Evolutionary conservation across 2,329 filamentous ascomycete species (phyloP).

Genomic region (Cytospora schulzeri): DNA sequence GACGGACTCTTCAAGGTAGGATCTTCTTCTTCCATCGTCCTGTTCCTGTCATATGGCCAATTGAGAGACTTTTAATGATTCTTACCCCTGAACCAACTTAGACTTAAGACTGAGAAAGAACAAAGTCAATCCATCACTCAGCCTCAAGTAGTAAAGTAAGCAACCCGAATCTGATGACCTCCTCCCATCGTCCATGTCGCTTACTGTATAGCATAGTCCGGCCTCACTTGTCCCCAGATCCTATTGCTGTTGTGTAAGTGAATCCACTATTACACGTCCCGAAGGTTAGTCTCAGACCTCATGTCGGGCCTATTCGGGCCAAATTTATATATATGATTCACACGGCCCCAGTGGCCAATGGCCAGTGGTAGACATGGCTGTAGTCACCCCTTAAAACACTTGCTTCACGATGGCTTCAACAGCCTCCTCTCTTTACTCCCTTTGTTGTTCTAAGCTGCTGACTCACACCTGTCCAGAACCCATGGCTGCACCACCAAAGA

Average conservation of each 20-base stretch:
- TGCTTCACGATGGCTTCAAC: constrained; percentile 11
- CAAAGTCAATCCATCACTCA: not conserved
- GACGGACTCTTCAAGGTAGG: constrained; percentile 6
- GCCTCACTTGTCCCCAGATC: constrained; percentile 4
- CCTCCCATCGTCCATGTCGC: not conserved
- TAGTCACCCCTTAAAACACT: not conserved
- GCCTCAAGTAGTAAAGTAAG: not conserved
- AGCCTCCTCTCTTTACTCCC: not conserved
- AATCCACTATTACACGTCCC: constrained; percentile 22
- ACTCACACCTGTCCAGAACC: constrained; percentile 26
- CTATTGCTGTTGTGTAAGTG: constrained; percentile 21
- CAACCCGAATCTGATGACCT: not conserved
- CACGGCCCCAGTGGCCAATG: not conserved
- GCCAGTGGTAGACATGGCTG: constrained; percentile 1
- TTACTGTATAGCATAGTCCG: not conserved
- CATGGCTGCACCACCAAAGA: constrained; percentile 57
- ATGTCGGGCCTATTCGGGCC: not conserved
- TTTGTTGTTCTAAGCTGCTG: constrained; percentile 12
- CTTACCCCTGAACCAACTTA: constrained; percentile 1
- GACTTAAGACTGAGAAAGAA: not conserved
- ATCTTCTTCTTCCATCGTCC: constrained; percentile 3
- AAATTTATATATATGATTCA: constrained; percentile 14
- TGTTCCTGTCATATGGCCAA: constrained; percentile 8
- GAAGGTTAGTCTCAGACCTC: not conserved
- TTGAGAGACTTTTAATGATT: not conserved